Percentiles rank a stretch among this genome's conserved stretches.
Evolutionary conservation across 371 early-diverging fungal species (phyloP).

Genomic region (Mucor mucedo): DNA sequence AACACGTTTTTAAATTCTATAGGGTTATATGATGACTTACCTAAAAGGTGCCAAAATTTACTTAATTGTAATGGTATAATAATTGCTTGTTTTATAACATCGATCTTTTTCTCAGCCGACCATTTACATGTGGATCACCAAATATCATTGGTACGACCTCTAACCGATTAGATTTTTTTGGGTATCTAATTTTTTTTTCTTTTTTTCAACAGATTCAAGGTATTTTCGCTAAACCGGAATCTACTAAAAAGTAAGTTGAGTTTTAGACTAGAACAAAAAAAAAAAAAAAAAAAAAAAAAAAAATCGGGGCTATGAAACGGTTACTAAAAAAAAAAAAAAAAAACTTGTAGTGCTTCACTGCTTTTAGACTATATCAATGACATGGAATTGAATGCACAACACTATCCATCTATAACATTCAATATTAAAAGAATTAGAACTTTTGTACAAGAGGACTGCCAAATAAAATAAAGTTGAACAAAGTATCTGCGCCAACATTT

Average conservation of each 20-base stretch:
- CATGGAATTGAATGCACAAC: not conserved
- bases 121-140: conserved; percentile 19
- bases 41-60: conserved; percentile 3
- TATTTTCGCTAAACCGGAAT: not conserved
- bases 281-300: not conserved
- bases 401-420: not conserved
- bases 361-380: conserved; percentile 14
- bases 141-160: conserved; percentile 23
- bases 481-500: not conserved
- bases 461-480: not conserved
- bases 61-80: conserved; percentile 19
- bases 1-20: not conserved
- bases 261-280: not conserved
- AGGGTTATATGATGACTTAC: conserved; percentile 4
- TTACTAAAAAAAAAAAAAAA: not conserved
- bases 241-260: not conserved
- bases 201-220: not conserved
- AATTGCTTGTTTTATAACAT: conserved; percentile 20
- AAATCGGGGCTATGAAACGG: not conserved
- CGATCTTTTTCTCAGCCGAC: conserved; percentile 8
- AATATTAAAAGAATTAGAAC: not conserved
- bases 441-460: not conserved
- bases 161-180: not conserved
- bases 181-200: not conserved
- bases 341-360: not conserved